Conservation (phyloP, 108 stramenopile genomes). For the Poteriospumella lacustris region DNA sequence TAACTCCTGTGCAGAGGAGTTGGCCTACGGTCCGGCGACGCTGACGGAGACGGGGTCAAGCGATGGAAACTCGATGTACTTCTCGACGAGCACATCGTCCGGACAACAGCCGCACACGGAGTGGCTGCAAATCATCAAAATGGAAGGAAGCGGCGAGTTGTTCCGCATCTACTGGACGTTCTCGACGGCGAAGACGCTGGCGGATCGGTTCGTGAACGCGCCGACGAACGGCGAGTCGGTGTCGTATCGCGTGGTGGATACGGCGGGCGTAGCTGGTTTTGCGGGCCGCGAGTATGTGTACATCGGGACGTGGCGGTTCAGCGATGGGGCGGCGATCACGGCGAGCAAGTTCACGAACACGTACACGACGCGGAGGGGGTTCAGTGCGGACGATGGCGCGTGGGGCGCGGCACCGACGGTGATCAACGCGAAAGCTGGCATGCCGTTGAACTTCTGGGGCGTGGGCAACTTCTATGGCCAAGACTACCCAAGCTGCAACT, state of each 20-base stretch:
- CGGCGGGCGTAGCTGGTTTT: background rate
- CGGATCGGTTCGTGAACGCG: background rate
- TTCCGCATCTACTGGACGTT: background rate
- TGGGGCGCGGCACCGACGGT: background rate
- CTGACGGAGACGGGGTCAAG: background rate
- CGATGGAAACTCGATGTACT: background rate
- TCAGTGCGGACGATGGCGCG: background rate
- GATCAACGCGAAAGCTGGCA: background rate
- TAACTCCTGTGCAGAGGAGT: background rate
- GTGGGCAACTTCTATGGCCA: background rate
- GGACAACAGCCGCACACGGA: background rate
- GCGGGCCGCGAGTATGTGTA: background rate
- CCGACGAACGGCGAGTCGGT: background rate
- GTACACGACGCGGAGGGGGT: background rate
- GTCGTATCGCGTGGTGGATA: background rate
- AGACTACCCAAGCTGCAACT: background rate
- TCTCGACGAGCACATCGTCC: background rate
- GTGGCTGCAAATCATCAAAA: background rate
- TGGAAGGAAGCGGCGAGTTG: background rate
- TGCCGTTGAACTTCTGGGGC: background rate
- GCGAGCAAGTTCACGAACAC: background rate
- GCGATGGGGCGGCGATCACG: background rate
- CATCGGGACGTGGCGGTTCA: background rate
- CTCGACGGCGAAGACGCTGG: background rate
- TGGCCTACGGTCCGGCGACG: background rate